Percentiles rank a stretch among this genome's conserved stretches.
Evolutionary conservation across 352 stramenopile species (phyloP).

Genomic region (Hyaloperonospora arabidopsidis): DNA sequence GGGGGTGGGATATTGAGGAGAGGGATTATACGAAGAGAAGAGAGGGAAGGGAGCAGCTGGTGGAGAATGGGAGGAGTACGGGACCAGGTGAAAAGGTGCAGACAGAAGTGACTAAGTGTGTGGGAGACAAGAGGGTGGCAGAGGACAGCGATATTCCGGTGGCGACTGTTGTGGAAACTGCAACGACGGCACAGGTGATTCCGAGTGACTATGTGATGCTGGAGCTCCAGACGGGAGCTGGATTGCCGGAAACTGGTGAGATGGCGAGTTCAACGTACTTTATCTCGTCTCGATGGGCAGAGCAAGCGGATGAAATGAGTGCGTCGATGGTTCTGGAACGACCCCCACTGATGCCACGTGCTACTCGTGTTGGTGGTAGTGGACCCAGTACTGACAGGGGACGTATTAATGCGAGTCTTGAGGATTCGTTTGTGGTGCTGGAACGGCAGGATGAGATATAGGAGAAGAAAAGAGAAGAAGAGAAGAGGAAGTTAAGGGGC

Average conservation of each 20-base stretch:
- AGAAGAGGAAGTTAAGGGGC: no score
- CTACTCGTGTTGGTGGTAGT: slow-evolving; percentile 6
- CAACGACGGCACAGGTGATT: slow-evolving; percentile 21
- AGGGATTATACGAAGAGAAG: slow-evolving; percentile 34
- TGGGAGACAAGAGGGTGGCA: slow-evolving; percentile 7
- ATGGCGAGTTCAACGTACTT: slow-evolving; percentile 61
- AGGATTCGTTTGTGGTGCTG: slow-evolving; percentile 73
- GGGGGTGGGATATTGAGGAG: slow-evolving; percentile 27
- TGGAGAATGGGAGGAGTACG: slow-evolving; percentile 7
- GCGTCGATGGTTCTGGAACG: slow-evolving; percentile 46
- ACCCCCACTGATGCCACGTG: slow-evolving; percentile 15
- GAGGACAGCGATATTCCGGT: slow-evolving; percentile 41
- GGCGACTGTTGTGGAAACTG: slow-evolving; percentile 42
- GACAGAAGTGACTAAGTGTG: slow-evolving; percentile 2
- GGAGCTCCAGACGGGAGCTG: slow-evolving; percentile 60
- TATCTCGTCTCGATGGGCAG: slow-evolving; percentile 71
- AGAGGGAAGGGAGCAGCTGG: slow-evolving; percentile 10
- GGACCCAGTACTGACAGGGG: slow-evolving; percentile 13
- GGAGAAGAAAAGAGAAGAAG: no score
- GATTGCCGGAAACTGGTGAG: slow-evolving; percentile 31
- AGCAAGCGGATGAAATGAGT: slow-evolving; percentile 72
- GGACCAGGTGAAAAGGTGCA: slow-evolving; percentile 29
- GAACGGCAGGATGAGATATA: slow-evolving; percentile 18
- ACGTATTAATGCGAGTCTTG: slow-evolving; percentile 25
- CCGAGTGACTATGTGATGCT: slow-evolving; percentile 79